Percentiles rank a stretch among this genome's conserved stretches.
Evolutionary conservation across 1,284 basidiomycete species (phyloP).

Genomic region (Microbotryum saponariae): DNA sequence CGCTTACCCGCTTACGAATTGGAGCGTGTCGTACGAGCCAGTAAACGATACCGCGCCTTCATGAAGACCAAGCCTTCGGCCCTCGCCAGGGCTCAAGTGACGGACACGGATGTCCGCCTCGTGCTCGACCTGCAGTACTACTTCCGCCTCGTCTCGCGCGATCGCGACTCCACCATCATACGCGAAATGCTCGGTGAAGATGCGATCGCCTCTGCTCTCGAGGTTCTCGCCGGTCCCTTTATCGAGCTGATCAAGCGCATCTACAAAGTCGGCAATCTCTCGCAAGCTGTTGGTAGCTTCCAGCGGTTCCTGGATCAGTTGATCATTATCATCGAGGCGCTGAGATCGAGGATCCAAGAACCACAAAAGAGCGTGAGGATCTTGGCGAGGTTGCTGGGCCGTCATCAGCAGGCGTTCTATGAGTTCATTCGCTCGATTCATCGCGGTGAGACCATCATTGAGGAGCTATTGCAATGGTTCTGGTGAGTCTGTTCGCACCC

Average conservation of each 20-base stretch:
- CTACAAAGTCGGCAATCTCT: conserved; percentile 28
- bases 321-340: conserved; percentile 28
- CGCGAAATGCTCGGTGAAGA: conserved; percentile 30
- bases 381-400: conserved; percentile 82
- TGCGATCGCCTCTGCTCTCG: conserved; percentile 25
- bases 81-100: conserved; percentile 22
- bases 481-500: conserved; percentile 4
- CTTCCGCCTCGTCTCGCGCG: conserved; percentile 27
- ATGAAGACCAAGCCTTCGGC: conserved; percentile 24
- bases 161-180: conserved; percentile 30
- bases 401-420: conserved; percentile 93
- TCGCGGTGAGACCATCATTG: conserved; percentile 32
- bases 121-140: conserved; percentile 33
- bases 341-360: conserved; percentile 47
- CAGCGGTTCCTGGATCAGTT: conserved; percentile 34
- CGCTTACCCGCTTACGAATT: conserved; percentile 32
- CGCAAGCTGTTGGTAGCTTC: conserved; percentile 21
- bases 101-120: conserved; percentile 31
- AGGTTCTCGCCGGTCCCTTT: conserved; percentile 27
- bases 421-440: conserved; percentile 95
- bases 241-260: conserved; percentile 29
- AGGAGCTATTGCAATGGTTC: conserved; percentile 34
- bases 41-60: conserved; percentile 22
- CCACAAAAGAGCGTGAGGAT: conserved; percentile 77
- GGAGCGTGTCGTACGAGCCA: conserved; percentile 29